Evolutionary conservation across 345 rosid species (phyloP).

Genomic region (Viola odorata): DNA sequence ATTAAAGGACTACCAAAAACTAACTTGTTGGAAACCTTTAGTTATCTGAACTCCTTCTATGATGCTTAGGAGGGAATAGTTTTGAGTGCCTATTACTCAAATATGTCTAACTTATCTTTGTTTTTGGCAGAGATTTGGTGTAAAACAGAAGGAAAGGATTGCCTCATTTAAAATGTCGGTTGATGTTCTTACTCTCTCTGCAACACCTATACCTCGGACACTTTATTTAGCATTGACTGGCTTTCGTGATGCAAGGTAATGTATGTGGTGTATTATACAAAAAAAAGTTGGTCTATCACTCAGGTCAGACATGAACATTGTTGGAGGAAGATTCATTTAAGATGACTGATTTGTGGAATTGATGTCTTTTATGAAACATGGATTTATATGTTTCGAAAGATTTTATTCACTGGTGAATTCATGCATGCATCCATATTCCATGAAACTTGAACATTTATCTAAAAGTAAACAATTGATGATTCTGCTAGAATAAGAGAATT

Average conservation of each 20-base stretch:
- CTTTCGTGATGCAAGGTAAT: constrained; percentile 98
- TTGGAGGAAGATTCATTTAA: background rate
- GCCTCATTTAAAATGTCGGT: constrained; percentile 92
- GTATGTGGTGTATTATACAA: background rate
- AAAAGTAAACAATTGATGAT: too few species aligned
- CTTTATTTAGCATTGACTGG: constrained; percentile 93
- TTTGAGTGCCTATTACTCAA: constrained; percentile 1
- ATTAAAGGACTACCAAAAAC: too few species aligned
- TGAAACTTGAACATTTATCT: too few species aligned
- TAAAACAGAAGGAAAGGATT: constrained; percentile 95
- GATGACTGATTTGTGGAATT: background rate
- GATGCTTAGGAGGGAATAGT: too few species aligned
- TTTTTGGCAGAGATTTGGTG: constrained; percentile 76
- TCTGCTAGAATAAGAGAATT: too few species aligned
- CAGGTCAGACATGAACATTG: background rate
- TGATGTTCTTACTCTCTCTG: constrained; percentile 92
- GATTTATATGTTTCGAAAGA: too few species aligned
- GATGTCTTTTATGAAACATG: too few species aligned
- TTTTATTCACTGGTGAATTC: too few species aligned
- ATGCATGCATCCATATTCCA: too few species aligned
- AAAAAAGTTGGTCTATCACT: constrained; percentile 3
- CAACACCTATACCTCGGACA: constrained; percentile 96
- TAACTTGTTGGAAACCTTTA: too few species aligned
- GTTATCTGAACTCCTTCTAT: background rate
- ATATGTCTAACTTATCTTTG: constrained; percentile 20